Evolutionary conservation across 768 basidiomycete species (phyloP), one percentile per base, ranked within the genome.

Genomic region (Heimioporus sp.): DNA sequence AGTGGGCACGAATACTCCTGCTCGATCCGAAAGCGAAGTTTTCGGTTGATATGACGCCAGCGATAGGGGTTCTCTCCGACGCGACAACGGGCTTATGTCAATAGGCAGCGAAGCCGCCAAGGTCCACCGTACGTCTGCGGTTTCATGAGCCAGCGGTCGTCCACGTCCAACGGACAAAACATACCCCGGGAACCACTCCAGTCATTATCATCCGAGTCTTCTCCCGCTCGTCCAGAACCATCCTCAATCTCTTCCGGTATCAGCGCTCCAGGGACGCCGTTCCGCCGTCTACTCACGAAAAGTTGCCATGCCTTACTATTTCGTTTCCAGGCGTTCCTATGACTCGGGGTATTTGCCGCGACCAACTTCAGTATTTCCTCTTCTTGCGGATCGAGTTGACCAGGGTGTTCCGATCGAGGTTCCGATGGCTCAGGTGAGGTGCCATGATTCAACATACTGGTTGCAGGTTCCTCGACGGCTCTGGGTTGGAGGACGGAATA

Each of bases 271-370:
- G 66, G 49, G 49, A 64, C 56, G 10, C 66, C 54, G 6, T 62
- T 65, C 43, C 56, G 65, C n/a, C 64, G 61, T 46, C 73, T 64
- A 44, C 64, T 68, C 21, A 80, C 76, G 58, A 89, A 84, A 17
- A 77, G 64, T 51, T 79, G 76, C 86, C 86, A 88, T 12, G 83
- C 81, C 54, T 73, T 78, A 59, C 83, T 78, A 60, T 80, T 77
- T 54, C 78, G 76, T 60, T 73, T 80, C 87, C 86, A 88, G 12
- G 80, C 80, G n/a, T 76, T 80, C 48, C 85, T 76, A 64, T 90
- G 87, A 56, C 85, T 88, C 1, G 86, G 84, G 30, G 74, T 80
- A 67, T 80, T 74, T 24, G 85, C 86, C 10, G 85, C 85, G n/a
- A 89, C 80, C 32, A 88, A 73, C 56, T 76, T 78, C 58, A 81